phyloP scores from a whole-genome alignment of 805 yeast genomes.

The Metschnikowia similis region DNA sequence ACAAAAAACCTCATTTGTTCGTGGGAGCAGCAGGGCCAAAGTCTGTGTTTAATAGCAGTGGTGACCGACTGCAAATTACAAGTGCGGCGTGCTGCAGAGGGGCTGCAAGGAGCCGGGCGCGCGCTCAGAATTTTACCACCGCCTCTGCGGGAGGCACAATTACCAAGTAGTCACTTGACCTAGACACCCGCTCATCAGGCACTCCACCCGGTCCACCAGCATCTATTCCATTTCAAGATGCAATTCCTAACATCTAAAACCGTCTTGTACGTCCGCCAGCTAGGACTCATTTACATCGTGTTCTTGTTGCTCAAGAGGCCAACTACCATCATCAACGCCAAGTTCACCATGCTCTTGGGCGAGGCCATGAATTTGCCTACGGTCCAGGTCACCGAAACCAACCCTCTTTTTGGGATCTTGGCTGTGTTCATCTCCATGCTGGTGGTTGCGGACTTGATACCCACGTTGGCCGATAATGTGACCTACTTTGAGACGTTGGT shows the following conservation, averaged over 20 bases:
- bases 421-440: constrained; percentile 42
- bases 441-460: constrained; percentile 54
- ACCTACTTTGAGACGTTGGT: constrained; percentile 56
- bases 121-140: no score
- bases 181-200: neutral
- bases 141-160: no score
- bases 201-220: no score
- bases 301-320: constrained; percentile 49
- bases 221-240: constrained; percentile 27
- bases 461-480: constrained; percentile 37
- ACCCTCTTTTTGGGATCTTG: constrained; percentile 48
- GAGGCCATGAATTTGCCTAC: constrained; percentile 53
- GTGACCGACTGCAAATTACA: constrained; percentile 2
- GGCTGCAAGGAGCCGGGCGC: neutral
- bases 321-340: constrained; percentile 37
- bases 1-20: neutral
- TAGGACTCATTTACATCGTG: constrained; percentile 40
- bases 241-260: constrained; percentile 49
- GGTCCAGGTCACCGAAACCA: constrained; percentile 27
- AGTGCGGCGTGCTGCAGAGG: constrained; percentile 1
- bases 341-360: constrained; percentile 49
- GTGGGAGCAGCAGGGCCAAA: no score
- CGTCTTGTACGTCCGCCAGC: constrained; percentile 44
- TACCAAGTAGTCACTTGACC: no score
- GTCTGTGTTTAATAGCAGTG: neutral